phyloP scores from a whole-genome alignment of 495 filamentous ascomycete species.

The Penicillium verhagenii region DNA sequence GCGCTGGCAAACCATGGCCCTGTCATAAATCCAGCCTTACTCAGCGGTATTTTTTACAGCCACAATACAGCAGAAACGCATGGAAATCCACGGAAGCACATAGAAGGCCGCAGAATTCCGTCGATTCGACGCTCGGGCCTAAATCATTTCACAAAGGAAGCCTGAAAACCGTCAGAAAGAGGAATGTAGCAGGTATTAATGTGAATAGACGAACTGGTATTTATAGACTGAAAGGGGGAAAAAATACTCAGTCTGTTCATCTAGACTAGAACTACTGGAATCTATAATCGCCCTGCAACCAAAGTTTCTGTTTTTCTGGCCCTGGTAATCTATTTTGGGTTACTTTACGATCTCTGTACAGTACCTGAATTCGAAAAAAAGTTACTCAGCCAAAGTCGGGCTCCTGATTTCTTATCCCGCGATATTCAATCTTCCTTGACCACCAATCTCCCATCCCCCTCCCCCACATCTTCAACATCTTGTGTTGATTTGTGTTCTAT shows the following conservation, averaged over 20 bases:
- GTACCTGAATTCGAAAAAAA: constrained; percentile 27
- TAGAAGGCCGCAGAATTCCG: constrained; percentile 38
- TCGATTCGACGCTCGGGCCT: constrained; percentile 36
- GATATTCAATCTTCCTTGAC: constrained; percentile 16
- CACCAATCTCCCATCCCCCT: constrained; percentile 9
- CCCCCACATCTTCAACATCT: constrained; percentile 16
- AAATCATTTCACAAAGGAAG: constrained; percentile 12
- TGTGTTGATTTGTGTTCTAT: constrained; percentile 5
- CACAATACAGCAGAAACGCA: constrained; percentile 18
- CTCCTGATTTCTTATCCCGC: constrained; percentile 23
- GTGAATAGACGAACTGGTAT: constrained; percentile 9
- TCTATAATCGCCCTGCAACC: not conserved
- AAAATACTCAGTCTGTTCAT: not conserved
- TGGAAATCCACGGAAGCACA: constrained; percentile 24
- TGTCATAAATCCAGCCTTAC: too few relatives aligned
- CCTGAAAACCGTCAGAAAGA: constrained; percentile 27
- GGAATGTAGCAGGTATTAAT: constrained; percentile 3
- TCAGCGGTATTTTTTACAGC: constrained; percentile 6
- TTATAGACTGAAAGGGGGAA: not conserved
- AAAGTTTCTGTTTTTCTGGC: not conserved
- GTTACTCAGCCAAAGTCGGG: constrained; percentile 26
- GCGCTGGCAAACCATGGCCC: not conserved
- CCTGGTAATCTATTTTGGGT: constrained; percentile 23
- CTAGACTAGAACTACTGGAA: too few relatives aligned
- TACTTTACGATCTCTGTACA: constrained; percentile 12